phyloP scores from a whole-genome alignment of 129 eudicot species.

The Silybum marianum region DNA sequence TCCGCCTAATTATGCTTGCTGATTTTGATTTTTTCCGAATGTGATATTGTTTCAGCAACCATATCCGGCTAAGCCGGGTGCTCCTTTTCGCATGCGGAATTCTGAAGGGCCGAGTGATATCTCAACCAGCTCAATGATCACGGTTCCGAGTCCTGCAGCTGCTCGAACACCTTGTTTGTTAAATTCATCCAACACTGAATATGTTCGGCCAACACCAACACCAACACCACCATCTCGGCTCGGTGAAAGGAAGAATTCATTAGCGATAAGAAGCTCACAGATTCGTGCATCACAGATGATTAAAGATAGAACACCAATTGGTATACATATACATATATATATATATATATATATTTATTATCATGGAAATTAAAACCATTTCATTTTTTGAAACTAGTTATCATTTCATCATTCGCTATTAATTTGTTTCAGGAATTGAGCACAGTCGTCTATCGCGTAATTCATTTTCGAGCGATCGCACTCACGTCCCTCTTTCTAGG shows the following conservation, averaged over 20 bases:
- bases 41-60: not conserved
- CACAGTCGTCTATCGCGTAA: not conserved
- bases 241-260: not conserved
- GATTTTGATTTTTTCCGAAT: not conserved
- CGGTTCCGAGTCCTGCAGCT: not conserved
- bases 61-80: not conserved
- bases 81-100: not conserved
- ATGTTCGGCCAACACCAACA: not conserved
- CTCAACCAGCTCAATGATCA: not conserved
- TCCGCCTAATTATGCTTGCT: not conserved
- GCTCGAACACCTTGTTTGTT: not conserved
- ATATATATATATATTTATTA: not conserved
- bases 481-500: slow-evolving; percentile 18
- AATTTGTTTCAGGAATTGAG: not conserved
- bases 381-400: not conserved
- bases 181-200: not conserved
- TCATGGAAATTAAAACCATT: not conserved
- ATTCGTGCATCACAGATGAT: not conserved
- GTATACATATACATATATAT: not conserved
- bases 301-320: not conserved
- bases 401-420: not conserved
- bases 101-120: not conserved
- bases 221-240: not conserved
- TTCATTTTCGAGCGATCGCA: not conserved
- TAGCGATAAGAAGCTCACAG: not conserved